Conservation (phyloP, 106 monocot genomes). For the Agapanthus africanus region DNA sequence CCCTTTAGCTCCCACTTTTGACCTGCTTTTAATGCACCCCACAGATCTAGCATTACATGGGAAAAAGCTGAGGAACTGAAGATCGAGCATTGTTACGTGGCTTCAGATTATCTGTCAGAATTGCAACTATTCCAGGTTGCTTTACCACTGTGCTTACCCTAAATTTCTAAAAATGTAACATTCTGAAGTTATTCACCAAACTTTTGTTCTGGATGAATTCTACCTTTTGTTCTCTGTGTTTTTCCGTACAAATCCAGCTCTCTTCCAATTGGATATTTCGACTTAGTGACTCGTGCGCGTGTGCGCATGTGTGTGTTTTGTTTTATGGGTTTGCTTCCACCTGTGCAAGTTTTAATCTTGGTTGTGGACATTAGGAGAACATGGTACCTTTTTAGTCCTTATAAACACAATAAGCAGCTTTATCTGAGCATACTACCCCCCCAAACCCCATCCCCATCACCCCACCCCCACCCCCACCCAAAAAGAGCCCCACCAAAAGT, state of each 20-base stretch:
- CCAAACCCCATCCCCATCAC: too few species aligned
- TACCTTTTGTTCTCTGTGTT: neutral
- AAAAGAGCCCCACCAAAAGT: too few species aligned
- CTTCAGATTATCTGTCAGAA: constrained; percentile 67
- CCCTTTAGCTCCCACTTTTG: neutral
- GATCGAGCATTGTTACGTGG: constrained; percentile 84
- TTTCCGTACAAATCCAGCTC: neutral
- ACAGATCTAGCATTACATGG: constrained; percentile 78
- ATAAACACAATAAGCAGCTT: too few species aligned
- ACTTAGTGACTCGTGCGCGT: too few species aligned
- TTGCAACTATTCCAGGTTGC: constrained; percentile 84
- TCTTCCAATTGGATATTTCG: too few species aligned
- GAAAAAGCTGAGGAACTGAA: constrained; percentile 93
- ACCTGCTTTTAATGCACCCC: neutral
- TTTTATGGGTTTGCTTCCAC: too few species aligned
- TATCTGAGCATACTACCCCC: too few species aligned
- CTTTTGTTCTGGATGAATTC: neutral
- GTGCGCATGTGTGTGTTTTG: too few species aligned
- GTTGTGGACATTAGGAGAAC: too few species aligned
- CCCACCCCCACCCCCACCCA: too few species aligned
- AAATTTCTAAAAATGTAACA: neutral
- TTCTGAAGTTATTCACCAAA: neutral
- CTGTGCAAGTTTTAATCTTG: too few species aligned
- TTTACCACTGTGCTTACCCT: neutral
- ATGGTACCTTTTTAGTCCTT: too few species aligned